A percentile compares a stretch with the other conserved stretches of the same genome.
Conservation (phyloP, 208 protist species). For the Leishmania tarentolae region DNA sequence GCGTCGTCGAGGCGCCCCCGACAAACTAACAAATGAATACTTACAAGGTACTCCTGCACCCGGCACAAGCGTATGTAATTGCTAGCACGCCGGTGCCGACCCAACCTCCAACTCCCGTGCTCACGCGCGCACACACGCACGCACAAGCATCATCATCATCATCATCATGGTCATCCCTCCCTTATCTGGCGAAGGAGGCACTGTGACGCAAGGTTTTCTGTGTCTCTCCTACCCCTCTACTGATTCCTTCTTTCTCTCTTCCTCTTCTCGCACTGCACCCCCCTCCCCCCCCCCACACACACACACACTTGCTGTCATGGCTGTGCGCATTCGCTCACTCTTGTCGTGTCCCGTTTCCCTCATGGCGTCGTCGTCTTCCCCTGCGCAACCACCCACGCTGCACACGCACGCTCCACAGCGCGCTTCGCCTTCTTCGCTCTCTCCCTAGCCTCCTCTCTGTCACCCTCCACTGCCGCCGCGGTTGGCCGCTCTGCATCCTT, state of each 20-base stretch:
- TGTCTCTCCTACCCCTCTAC: neutral
- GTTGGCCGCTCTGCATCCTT: too few species aligned
- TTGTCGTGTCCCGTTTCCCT: too few species aligned
- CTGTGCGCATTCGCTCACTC: too few species aligned
- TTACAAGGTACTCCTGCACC: neutral
- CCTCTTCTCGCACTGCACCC: neutral
- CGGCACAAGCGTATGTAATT: neutral
- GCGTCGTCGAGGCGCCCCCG: neutral
- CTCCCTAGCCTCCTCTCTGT: neutral
- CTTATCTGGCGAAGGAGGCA: neutral
- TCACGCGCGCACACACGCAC: constrained; percentile 3
- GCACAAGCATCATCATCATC: neutral
- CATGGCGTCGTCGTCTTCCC: too few species aligned
- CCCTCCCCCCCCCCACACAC: too few species aligned
- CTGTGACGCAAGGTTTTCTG: neutral
- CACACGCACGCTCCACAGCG: neutral
- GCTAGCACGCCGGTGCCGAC: too few species aligned
- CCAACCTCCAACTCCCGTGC: neutral
- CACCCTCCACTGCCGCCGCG: too few species aligned
- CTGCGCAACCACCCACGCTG: neutral
- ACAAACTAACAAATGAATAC: neutral
- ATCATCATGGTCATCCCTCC: too few species aligned
- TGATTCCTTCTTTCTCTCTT: neutral
- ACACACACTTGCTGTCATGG: too few species aligned
- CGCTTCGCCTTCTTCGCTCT: neutral